Conservation (phyloP, 768 basidiomycete genomes). For the Leccinum olivaceopallidum region DNA sequence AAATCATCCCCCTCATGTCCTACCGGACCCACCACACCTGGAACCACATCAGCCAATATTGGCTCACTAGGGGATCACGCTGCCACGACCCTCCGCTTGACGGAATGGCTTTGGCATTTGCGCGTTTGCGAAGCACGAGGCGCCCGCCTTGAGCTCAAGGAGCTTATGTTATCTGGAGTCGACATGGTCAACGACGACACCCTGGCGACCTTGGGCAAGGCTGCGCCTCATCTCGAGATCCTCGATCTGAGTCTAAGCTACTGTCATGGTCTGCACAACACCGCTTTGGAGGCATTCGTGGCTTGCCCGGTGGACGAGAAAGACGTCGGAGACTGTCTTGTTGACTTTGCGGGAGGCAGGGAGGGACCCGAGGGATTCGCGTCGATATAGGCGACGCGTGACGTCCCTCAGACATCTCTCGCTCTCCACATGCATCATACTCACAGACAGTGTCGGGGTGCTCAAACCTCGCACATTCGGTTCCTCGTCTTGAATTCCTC, state of each 20-base stretch:
- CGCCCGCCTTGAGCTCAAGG: constrained; percentile 54
- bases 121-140: constrained; percentile 44
- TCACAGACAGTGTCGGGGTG: constrained; percentile 71
- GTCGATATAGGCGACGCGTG: constrained; percentile 55
- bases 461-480: constrained; percentile 64
- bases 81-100: too few species aligned
- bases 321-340: constrained; percentile 39
- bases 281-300: constrained; percentile 72
- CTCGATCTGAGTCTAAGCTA: constrained; percentile 70
- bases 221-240: constrained; percentile 71
- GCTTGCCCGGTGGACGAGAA: constrained; percentile 41
- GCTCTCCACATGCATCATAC: constrained; percentile 65
- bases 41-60: too few species aligned
- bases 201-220: constrained; percentile 66
- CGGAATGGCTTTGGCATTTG: constrained; percentile 56
- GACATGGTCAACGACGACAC: constrained; percentile 57
- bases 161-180: constrained; percentile 69
- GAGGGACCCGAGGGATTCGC: constrained; percentile 51
- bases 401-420: constrained; percentile 73
- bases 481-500: constrained; percentile 73
- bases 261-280: constrained; percentile 68
- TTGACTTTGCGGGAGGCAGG: constrained; percentile 67
- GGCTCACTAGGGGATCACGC: too few species aligned
- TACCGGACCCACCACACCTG: too few species aligned
- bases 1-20: too few species aligned